Evolutionary conservation across 2,329 filamentous ascomycete species (phyloP).

Genomic region (Hymenoscyphus fraxineus): DNA sequence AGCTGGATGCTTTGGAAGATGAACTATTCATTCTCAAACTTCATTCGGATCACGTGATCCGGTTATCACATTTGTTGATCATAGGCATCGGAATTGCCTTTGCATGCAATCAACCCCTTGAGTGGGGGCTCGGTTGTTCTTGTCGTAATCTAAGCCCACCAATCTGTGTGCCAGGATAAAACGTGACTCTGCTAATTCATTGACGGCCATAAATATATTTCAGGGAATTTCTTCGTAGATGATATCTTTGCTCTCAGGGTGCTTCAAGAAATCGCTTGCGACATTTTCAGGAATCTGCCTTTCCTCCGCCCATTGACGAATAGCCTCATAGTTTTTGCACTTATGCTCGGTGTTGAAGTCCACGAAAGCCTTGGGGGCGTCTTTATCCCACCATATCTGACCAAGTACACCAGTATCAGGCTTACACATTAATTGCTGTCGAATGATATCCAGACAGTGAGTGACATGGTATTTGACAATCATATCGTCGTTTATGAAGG

Average conservation of each 20-base stretch:
- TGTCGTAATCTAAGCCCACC: background rate
- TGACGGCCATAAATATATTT: background rate
- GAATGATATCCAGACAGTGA: slow-evolving; percentile 52
- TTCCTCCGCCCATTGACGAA: slow-evolving; percentile 48
- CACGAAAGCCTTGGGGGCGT: slow-evolving; percentile 41
- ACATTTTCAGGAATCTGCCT: slow-evolving; percentile 39
- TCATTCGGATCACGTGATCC: too few species aligned
- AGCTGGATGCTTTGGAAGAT: too few species aligned
- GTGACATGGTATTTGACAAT: slow-evolving; percentile 48
- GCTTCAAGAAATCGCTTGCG: slow-evolving; percentile 29
- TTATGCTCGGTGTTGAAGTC: slow-evolving; percentile 53
- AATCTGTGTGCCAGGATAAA: background rate
- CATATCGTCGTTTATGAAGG: slow-evolving; percentile 47
- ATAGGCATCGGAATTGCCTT: too few species aligned
- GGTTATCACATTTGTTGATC: too few species aligned
- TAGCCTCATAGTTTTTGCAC: slow-evolving; percentile 50
- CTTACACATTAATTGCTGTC: slow-evolving; percentile 54
- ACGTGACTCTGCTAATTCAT: background rate
- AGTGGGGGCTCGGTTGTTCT: background rate
- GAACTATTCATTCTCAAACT: too few species aligned
- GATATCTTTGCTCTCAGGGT: slow-evolving; percentile 23
- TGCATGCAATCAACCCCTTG: too few species aligned
- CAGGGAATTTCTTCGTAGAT: slow-evolving; percentile 28
- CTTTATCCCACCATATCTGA: slow-evolving; percentile 50
- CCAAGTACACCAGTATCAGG: slow-evolving; percentile 50